These are phyloP conservation scores for Rhododendron vialii DNA, from an alignment of 148 eudicot species.

Conservation along the genomic window DNA sequence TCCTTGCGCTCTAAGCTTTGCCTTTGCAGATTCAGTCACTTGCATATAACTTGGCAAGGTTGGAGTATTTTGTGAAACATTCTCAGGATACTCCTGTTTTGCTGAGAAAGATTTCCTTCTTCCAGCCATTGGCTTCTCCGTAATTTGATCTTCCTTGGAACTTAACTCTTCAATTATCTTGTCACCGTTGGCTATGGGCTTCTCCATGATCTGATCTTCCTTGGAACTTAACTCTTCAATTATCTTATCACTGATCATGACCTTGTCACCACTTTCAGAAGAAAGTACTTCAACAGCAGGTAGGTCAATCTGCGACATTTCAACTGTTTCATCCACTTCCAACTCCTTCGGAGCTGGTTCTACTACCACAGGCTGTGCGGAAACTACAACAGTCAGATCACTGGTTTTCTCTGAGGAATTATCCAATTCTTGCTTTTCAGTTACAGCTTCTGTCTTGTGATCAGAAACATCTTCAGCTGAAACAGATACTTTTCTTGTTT, in stretches of 20 bases:
- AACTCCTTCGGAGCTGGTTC: slow-evolving; percentile 28
- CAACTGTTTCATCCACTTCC: slow-evolving; percentile 29
- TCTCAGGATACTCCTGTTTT: slow-evolving; percentile 54
- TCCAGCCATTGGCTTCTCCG: slow-evolving; percentile 35
- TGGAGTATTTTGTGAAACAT: slow-evolving; percentile 42
- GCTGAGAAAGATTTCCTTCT: slow-evolving; percentile 48
- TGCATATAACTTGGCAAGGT: slow-evolving; percentile 67
- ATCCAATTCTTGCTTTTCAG: slow-evolving; percentile 25
- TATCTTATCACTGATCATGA: slow-evolving; percentile 8
- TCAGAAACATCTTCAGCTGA: slow-evolving; percentile 26
- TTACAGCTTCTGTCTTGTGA: slow-evolving; percentile 29
- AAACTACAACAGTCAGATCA: slow-evolving; percentile 15
- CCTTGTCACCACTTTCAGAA: slow-evolving; percentile 28
- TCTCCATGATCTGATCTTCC: slow-evolving; percentile 42
- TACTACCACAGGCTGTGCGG: slow-evolving; percentile 15
- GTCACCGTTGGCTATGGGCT: slow-evolving; percentile 15
- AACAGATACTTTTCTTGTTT: slow-evolving; percentile 46
- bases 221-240: slow-evolving; percentile 35
- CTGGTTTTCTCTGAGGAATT: slow-evolving; percentile 21
- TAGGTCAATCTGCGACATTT: slow-evolving; percentile 14
- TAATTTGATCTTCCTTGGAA: slow-evolving; percentile 38
- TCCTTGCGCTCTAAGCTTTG: slow-evolving; percentile 59
- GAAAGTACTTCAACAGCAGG: slow-evolving; percentile 25
- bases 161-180: slow-evolving; percentile 22
- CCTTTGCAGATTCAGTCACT: slow-evolving; percentile 70